Evolutionary conservation across 768 basidiomycete genomes (phyloP).

Genomic region (Hericium rajendrae): DNA sequence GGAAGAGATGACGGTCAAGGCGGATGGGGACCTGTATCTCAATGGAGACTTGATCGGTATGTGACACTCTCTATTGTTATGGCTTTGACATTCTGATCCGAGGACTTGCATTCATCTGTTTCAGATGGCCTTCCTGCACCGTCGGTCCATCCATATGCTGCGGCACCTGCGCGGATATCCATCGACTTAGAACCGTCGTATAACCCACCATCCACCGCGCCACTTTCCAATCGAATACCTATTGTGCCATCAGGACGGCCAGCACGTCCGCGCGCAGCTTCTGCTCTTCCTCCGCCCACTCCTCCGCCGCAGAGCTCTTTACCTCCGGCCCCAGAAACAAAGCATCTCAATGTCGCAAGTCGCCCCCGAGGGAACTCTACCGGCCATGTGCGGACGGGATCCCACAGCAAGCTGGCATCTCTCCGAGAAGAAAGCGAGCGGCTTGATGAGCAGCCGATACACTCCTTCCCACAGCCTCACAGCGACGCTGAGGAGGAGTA

Average conservation of each 20-base stretch:
- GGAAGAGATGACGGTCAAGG: slow-evolving; percentile 12
- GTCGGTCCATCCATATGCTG: slow-evolving; percentile 4
- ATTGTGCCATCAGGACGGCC: slow-evolving; percentile 15
- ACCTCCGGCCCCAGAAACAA: slow-evolving; percentile 45
- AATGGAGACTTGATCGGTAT: slow-evolving; percentile 1
- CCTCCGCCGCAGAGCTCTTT: slow-evolving; percentile 55
- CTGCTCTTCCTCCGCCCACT: slow-evolving; percentile 52
- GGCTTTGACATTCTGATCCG: background rate
- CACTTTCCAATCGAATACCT: slow-evolving; percentile 10
- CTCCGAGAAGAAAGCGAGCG: slow-evolving; percentile 50
- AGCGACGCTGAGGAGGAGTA: slow-evolving; percentile 23
- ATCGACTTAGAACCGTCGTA: background rate
- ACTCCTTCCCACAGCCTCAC: slow-evolving; percentile 18
- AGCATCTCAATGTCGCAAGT: slow-evolving; percentile 26
- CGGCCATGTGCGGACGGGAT: slow-evolving; percentile 46
- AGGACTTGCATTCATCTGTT: background rate
- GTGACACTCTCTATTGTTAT: background rate
- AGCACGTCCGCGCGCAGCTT: slow-evolving; percentile 41
- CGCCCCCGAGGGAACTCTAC: slow-evolving; percentile 40
- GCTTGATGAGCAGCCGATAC: slow-evolving; percentile 23
- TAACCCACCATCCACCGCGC: background rate
- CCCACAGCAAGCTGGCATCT: slow-evolving; percentile 45
- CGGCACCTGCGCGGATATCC: background rate
- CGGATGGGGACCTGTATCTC: slow-evolving; percentile 12
- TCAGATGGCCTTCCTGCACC: background rate